Evolutionary conservation across 805 yeast species (phyloP), one percentile per base, ranked within the genome.

Genomic region (Lipomyces chichibuensis): DNA sequence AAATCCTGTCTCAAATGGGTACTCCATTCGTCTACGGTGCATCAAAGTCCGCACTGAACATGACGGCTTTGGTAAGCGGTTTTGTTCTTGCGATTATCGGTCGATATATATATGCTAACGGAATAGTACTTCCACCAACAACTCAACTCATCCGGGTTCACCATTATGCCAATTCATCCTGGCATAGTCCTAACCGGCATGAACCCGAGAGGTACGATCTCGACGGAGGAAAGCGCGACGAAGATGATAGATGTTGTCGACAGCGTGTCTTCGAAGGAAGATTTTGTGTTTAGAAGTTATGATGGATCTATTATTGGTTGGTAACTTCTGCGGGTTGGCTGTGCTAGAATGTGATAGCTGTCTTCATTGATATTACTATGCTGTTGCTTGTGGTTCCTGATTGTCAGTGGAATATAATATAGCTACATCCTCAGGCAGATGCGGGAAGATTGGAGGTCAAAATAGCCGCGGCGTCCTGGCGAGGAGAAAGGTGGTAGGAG

Each of bases 241-340:
- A 43, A 25, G 11, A 32, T 9, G 60, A 11, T 57, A 14, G 27
- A 37, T 14, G 52, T 39, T n/a, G 60, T 37, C 14, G 49, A 29
- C 17, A 13, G n/a, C 9, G n/a, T 27, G 32, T n/a, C 37, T 17
- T 29, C 49, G 33, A 25, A 29, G 29, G 60, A 57, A 32, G 27
- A 23, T 14, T 57, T 57, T 35, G 49, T 39, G 6, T 20, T 57
- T 23, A 13, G 60, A 39, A 37, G 43, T 20, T 37, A 57, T 35
- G 60, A 57, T 20, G 49, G 60, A 2, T 57, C 60, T 23, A 37
- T 57, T 37, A n/a, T 57, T 37, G 32, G 35, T 25, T 57, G 37
- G 37, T 57, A 35, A 37, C 11, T 43, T 4, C n/a, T 43, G 49
- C 20, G 20, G 23, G 39, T 35, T 2, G 39, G 11, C 2, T 35